Conservation (phyloP, 371 early-diverging fungal species). For the Apophysomyces elegans region DNA sequence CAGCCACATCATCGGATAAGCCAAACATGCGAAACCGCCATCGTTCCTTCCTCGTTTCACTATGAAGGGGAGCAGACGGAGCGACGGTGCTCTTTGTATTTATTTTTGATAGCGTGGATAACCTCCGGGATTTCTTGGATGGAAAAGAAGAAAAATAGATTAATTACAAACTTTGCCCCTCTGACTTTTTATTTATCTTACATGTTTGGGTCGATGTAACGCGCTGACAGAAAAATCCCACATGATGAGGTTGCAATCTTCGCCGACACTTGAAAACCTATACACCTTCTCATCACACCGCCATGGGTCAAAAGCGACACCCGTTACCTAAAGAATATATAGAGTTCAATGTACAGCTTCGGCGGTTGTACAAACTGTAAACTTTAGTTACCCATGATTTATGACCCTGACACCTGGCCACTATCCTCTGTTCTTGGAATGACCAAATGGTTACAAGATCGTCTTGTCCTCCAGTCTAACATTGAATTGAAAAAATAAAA, state of each 20-base stretch:
- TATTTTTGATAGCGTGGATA: neutral
- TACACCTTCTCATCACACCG: slow-evolving; percentile 83
- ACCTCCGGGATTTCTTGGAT: neutral
- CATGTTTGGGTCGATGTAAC: slow-evolving; percentile 74
- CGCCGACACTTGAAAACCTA: slow-evolving; percentile 90
- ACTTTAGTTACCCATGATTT: slow-evolving; percentile 79
- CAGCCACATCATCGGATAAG: slow-evolving; percentile 9
- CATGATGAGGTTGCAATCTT: slow-evolving; percentile 82
- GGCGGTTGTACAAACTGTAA: slow-evolving; percentile 1
- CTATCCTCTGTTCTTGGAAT: slow-evolving; percentile 73
- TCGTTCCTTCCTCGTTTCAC: slow-evolving; percentile 3
- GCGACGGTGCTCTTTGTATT: neutral
- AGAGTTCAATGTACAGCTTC: slow-evolving; percentile 7
- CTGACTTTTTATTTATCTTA: slow-evolving; percentile 32
- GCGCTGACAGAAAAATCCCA: slow-evolving; percentile 93
- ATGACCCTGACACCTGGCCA: slow-evolving; percentile 94
- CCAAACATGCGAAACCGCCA: slow-evolving; percentile 5
- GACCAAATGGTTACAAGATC: slow-evolving; percentile 95
- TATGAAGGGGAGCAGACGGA: neutral
- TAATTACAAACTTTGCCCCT: slow-evolving; percentile 8
- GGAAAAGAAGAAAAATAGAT: neutral
- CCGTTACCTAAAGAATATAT: slow-evolving; percentile 56
- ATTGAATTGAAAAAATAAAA: neutral
- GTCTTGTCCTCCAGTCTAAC: slow-evolving; percentile 90
- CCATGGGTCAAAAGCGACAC: slow-evolving; percentile 91